Conservation (phyloP, 495 filamentous ascomycete genomes). For the Neurospora sp. region DNA sequence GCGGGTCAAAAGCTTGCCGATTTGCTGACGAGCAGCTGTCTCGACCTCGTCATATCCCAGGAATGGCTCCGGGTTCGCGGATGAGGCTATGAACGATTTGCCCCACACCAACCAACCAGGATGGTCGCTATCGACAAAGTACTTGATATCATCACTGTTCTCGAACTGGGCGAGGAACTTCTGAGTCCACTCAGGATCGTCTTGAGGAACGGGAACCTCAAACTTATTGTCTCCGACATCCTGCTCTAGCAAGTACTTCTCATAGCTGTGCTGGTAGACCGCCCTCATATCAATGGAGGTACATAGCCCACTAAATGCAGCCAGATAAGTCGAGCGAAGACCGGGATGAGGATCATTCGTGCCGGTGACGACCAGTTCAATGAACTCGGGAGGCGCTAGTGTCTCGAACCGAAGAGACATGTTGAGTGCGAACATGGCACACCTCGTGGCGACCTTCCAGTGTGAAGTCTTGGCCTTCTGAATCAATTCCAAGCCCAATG, state of each 20-base stretch:
- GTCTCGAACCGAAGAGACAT: slow-evolving; percentile 82
- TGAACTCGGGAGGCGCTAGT: slow-evolving; percentile 67
- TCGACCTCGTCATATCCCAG: slow-evolving; percentile 80
- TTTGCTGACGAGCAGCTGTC: slow-evolving; percentile 60
- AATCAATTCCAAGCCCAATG: slow-evolving; percentile 70
- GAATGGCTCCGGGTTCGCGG: slow-evolving; percentile 56
- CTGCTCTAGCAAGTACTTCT: slow-evolving; percentile 70
- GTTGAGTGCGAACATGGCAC: slow-evolving; percentile 78
- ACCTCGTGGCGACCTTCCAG: slow-evolving; percentile 90
- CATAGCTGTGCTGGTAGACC: slow-evolving; percentile 73
- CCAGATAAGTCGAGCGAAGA: slow-evolving; percentile 68
- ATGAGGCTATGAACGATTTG: slow-evolving; percentile 68
- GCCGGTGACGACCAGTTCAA: slow-evolving; percentile 75
- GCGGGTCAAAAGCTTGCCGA: slow-evolving; percentile 68
- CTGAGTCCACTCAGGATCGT: slow-evolving; percentile 69
- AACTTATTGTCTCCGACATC: slow-evolving; percentile 68
- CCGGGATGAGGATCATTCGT: slow-evolving; percentile 86
- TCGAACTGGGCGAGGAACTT: slow-evolving; percentile 71
- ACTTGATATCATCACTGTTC: slow-evolving; percentile 61
- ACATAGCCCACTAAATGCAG: slow-evolving; percentile 71
- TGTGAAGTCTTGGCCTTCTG: slow-evolving; percentile 68
- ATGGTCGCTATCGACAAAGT: slow-evolving; percentile 84
- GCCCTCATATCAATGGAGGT: slow-evolving; percentile 76
- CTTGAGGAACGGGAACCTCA: slow-evolving; percentile 54
- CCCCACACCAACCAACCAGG: slow-evolving; percentile 97